phyloP scores from a whole-genome alignment of 1,139 yeast species.

The Taphrina pruni region DNA sequence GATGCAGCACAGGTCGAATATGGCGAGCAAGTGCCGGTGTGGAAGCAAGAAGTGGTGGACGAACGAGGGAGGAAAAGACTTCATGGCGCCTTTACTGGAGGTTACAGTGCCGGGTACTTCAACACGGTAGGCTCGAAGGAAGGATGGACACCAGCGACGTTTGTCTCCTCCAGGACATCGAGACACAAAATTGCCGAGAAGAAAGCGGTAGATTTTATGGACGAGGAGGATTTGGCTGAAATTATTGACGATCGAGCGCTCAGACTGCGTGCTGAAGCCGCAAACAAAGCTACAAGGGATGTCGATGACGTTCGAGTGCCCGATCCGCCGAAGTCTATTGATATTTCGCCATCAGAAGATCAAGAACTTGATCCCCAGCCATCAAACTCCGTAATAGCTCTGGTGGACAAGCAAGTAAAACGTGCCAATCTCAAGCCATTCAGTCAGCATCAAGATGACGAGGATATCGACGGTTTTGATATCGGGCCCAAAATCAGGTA shows the following conservation, averaged over 20 bases:
- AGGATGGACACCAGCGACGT: conserved; percentile 50
- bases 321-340: neutral
- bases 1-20: conserved; percentile 48
- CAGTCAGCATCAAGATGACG: conserved; percentile 45
- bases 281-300: conserved; percentile 8
- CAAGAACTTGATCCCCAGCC: neutral
- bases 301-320: conserved; percentile 29
- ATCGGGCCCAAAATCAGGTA: conserved; percentile 43
- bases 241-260: conserved; percentile 45
- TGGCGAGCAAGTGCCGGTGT: conserved; percentile 27
- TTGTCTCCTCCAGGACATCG: conserved; percentile 47
- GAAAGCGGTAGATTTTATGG: conserved; percentile 50
- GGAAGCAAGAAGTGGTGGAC: conserved; percentile 47
- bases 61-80: conserved; percentile 48
- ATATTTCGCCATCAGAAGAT: neutral
- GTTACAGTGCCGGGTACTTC: conserved; percentile 52
- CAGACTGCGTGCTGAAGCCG: conserved; percentile 25
- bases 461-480: conserved; percentile 45
- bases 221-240: conserved; percentile 51
- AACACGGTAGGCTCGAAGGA: conserved; percentile 53
- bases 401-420: neutral
- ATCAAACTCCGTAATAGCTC: neutral
- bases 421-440: conserved; percentile 41
- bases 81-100: conserved; percentile 53
- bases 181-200: conserved; percentile 44